These are phyloP conservation scores for Aschersonia sp. DNA, from an alignment of 2,329 filamentous ascomycete species.

Conservation along the genomic window DNA sequence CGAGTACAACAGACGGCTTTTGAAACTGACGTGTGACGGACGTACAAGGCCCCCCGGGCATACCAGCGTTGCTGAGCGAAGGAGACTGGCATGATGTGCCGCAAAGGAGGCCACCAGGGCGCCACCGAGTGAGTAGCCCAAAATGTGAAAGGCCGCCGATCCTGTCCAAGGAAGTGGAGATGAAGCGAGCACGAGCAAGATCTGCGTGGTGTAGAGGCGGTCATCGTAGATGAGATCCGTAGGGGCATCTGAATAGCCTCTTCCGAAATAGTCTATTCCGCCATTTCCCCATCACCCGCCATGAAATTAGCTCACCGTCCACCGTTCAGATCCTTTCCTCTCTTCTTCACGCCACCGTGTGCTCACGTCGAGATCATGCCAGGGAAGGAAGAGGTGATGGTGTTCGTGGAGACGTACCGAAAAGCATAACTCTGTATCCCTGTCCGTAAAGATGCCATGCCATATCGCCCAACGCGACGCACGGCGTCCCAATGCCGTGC, in stretches of 20 bases:
- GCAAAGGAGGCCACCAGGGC: slow-evolving; percentile 59
- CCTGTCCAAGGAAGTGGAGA: slow-evolving; percentile 42
- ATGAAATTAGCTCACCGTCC: no score
- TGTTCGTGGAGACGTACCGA: slow-evolving; percentile 34
- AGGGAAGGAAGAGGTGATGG: not conserved
- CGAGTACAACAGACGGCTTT: slow-evolving; percentile 48
- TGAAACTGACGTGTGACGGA: slow-evolving; percentile 43
- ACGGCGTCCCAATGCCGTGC: slow-evolving; percentile 72
- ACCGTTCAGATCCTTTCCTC: no score
- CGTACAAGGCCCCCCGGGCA: slow-evolving; percentile 57
- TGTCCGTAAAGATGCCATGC: slow-evolving; percentile 48
- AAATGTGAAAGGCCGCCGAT: slow-evolving; percentile 46
- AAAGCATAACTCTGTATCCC: slow-evolving; percentile 67
- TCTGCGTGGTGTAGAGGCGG: slow-evolving; percentile 49
- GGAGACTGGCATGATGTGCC: slow-evolving; percentile 48
- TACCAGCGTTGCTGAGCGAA: slow-evolving; percentile 50
- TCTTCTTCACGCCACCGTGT: no score
- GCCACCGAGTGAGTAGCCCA: slow-evolving; percentile 72
- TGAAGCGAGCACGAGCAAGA: slow-evolving; percentile 50
- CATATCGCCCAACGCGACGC: slow-evolving; percentile 51
- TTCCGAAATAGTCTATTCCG: slow-evolving; percentile 50
- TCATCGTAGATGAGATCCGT: slow-evolving; percentile 43
- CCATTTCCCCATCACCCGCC: no score
- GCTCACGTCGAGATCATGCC: no score
- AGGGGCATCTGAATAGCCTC: slow-evolving; percentile 64